Evolutionary conservation across 108 stramenopile species (phyloP), one percentile per base, ranked within the genome.

Genomic region (Aurantiochytrium sp.): DNA sequence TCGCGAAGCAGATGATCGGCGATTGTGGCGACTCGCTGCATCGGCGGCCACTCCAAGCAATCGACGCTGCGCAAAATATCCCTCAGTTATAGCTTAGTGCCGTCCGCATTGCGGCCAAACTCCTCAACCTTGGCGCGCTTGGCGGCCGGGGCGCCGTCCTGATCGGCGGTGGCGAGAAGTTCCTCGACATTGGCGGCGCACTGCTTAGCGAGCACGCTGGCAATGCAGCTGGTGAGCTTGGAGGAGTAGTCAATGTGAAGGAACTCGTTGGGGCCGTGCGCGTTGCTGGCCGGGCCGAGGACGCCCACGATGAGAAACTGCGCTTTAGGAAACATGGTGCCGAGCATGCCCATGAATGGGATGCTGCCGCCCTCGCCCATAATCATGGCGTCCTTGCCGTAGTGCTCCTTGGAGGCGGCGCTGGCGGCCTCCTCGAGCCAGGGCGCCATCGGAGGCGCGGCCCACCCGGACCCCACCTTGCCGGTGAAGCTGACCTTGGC

Each of bases 281-380:
- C 73, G 30, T 81, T 81, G 45, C 73, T 81, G 1, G n/a, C 45
- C n/a, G 73, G 73, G 10, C 73, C 73, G 27, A 81, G 45, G 42
- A 41, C 39, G 73, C 73, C 73, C 1, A 48, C 45, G 32, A 81
- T 81, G 42, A 81, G 45, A 48, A 81, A 81, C 3, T 81, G 73
- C 45, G 73, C 73, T 42, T 48, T 12, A 12, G 73, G 73, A 48
- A 81, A 81, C 39, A 81, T 41, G 42, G 21, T 48, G 73, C 73
- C 73, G 30, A 81, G 73, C 73, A 81, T 81, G 45, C 73, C 73
- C 73, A 81, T 81, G 45, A 81, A 81, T 15, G 73, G 73, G 32
- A 81, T 81, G 45, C 73, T 81, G 39, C 73, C 73, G 30, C 73
- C 73, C 45, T 81, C 73, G 39, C 73, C 73, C 73, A 81, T 81